These are phyloP conservation scores for Suillus luteus DNA, from an alignment of 768 basidiomycete species.

Conservation along the genomic window DNA sequence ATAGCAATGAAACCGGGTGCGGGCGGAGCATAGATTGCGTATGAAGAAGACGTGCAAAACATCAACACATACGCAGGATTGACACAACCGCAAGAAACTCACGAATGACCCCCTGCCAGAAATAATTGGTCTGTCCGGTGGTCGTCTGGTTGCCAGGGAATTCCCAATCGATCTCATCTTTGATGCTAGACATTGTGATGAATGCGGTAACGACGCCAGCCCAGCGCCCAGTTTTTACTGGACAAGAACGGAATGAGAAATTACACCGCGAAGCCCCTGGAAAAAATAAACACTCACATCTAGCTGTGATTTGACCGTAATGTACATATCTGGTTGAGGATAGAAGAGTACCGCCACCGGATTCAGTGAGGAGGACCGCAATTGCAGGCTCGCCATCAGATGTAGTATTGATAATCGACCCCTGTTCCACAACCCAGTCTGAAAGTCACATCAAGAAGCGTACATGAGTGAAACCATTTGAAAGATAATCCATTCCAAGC, in stretches of 20 bases:
- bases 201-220: conserved; percentile 81
- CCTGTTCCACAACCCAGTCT: conserved; percentile 77
- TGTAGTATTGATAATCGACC: conserved; percentile 65
- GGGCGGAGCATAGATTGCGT: not conserved
- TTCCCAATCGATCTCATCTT: conserved; percentile 89
- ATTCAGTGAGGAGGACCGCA: conserved; percentile 64
- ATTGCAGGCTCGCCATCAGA: conserved; percentile 60
- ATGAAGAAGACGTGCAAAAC: not conserved
- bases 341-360: conserved; percentile 74
- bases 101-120: conserved; percentile 77
- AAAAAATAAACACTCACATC: conserved; percentile 39
- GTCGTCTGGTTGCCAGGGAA: conserved; percentile 67
- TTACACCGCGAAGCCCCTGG: not conserved
- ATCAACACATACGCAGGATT: conserved; percentile 1
- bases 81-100: conserved; percentile 28
- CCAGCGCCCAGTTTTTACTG: conserved; percentile 82
- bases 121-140: conserved; percentile 76
- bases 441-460: conserved; percentile 1
- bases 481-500: conserved; percentile 7
- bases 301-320: conserved; percentile 75
- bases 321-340: conserved; percentile 82
- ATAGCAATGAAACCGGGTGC: conserved; percentile 1
- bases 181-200: conserved; percentile 82
- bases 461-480: not conserved
- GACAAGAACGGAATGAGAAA: not conserved